These are phyloP conservation scores for Fomitopsis pulvina DNA, from an alignment of 768 basidiomycete species.

Conservation along the genomic window DNA sequence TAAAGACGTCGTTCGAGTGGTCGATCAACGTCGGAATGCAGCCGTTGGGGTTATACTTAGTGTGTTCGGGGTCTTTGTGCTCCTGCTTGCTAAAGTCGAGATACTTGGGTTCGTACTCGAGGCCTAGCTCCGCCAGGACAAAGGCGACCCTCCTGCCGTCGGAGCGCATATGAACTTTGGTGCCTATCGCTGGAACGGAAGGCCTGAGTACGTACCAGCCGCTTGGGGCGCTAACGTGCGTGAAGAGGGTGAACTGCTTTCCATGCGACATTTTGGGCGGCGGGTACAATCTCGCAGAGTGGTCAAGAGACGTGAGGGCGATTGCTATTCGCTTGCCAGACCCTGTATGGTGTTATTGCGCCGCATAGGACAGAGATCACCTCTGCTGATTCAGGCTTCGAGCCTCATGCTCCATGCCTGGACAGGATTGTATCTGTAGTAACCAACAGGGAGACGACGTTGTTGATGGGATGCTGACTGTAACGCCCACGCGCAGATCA, in stretches of 20 bases:
- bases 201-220: constrained; percentile 14
- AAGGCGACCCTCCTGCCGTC: constrained; percentile 8
- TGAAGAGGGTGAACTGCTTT: constrained; percentile 24
- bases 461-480: too few species aligned
- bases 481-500: too few species aligned
- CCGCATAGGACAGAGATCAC: too few species aligned
- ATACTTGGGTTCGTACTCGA: constrained; percentile 11
- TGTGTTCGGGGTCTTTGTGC: constrained; percentile 77
- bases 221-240: constrained; percentile 17
- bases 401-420: too few species aligned
- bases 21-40: constrained; percentile 65
- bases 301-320: too few species aligned
- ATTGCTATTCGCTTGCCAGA: too few species aligned
- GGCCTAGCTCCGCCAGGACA: constrained; percentile 10
- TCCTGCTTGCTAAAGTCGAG: constrained; percentile 52
- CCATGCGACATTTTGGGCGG: constrained; percentile 23
- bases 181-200: background rate
- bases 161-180: background rate
- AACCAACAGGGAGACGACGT: too few species aligned
- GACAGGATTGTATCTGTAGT: too few species aligned
- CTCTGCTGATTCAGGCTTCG: too few species aligned
- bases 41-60: constrained; percentile 61
- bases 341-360: too few species aligned
- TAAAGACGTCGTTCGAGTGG: constrained; percentile 49
- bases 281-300: too few species aligned